Evolutionary conservation across 345 rosid genomes (phyloP).

Genomic region (Conringia planisiliqua): DNA sequence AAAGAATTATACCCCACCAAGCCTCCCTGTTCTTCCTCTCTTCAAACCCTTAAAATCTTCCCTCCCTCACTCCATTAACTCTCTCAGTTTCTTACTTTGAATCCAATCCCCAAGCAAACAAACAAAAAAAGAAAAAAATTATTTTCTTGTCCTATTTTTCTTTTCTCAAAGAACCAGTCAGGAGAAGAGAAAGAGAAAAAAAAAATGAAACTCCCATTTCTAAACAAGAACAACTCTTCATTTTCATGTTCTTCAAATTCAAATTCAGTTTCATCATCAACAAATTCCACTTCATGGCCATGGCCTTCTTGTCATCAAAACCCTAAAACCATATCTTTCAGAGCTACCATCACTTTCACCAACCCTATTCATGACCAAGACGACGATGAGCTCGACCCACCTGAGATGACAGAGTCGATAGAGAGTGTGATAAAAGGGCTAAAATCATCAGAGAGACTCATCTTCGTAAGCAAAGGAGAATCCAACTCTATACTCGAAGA

Average conservation of each 20-base stretch:
- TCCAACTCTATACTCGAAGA: slow-evolving; percentile 60
- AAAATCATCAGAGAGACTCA: slow-evolving; percentile 55
- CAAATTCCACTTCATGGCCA: slow-evolving; percentile 53
- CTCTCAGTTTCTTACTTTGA: slow-evolving; percentile 28
- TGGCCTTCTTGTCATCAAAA: slow-evolving; percentile 80
- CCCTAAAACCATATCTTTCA: slow-evolving; percentile 76
- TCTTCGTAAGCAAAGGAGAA: slow-evolving; percentile 70
- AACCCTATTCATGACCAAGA: slow-evolving; percentile 31
- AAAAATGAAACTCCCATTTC: slow-evolving; percentile 65
- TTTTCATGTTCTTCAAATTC: slow-evolving; percentile 26
- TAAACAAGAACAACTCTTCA: slow-evolving; percentile 37
- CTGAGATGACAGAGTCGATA: slow-evolving; percentile 31
- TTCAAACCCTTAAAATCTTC: slow-evolving; percentile 38
- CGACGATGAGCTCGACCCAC: slow-evolving; percentile 28
- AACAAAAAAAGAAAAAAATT: not conserved
- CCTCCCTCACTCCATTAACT: slow-evolving; percentile 23
- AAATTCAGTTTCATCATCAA: slow-evolving; percentile 35
- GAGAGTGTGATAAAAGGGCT: slow-evolving; percentile 55
- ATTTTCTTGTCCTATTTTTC: not conserved
- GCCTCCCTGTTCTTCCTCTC: slow-evolving; percentile 10
- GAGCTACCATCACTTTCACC: slow-evolving; percentile 30
- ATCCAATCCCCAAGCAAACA: slow-evolving; percentile 7
- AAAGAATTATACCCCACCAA: slow-evolving; percentile 32
- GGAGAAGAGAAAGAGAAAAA: not conserved
- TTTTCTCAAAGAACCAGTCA: not conserved